A percentile compares a stretch with the other conserved stretches of the same genome.
phyloP scores from a whole-genome alignment of 2,329 filamentous ascomycete genomes.

The Trichophaea hybrida region DNA sequence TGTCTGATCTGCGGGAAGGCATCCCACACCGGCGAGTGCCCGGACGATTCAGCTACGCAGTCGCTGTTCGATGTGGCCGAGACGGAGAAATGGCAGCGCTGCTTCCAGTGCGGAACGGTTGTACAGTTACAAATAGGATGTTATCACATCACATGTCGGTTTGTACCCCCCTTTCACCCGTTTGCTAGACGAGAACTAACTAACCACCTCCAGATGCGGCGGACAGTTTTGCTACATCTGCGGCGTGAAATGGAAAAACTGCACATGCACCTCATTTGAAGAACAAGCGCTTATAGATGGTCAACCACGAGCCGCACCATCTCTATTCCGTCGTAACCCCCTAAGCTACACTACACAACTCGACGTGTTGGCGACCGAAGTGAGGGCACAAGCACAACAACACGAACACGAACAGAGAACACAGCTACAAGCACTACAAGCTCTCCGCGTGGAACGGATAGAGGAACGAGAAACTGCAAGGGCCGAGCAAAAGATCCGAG shows the following conservation, averaged over 20 bases:
- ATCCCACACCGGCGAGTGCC: conserved; percentile 8
- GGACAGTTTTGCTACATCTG: neutral
- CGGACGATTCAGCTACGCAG: conserved; percentile 29
- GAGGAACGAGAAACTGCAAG: neutral
- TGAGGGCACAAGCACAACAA: neutral
- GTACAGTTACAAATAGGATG: conserved; percentile 70
- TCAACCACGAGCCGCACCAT: neutral
- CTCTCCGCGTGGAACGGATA: neutral
- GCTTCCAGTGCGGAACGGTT: conserved; percentile 55
- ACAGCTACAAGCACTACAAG: neutral
- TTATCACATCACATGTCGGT: conserved; percentile 72
- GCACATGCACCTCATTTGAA: neutral
- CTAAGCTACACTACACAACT: neutral
- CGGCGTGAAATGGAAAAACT: neutral
- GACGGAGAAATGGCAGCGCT: conserved; percentile 58
- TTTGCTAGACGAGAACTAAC: neutral
- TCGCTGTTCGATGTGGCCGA: conserved; percentile 46
- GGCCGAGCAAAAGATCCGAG: neutral
- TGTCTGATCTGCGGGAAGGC: conserved; percentile 8
- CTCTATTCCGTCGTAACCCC: neutral
- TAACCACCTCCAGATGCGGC: neutral
- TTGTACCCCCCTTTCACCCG: conserved; percentile 15
- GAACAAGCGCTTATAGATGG: neutral
- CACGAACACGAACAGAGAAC: neutral
- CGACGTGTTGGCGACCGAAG: neutral